phyloP scores from a whole-genome alignment of 345 rosid species.

The Eucalyptus dawsonii region DNA sequence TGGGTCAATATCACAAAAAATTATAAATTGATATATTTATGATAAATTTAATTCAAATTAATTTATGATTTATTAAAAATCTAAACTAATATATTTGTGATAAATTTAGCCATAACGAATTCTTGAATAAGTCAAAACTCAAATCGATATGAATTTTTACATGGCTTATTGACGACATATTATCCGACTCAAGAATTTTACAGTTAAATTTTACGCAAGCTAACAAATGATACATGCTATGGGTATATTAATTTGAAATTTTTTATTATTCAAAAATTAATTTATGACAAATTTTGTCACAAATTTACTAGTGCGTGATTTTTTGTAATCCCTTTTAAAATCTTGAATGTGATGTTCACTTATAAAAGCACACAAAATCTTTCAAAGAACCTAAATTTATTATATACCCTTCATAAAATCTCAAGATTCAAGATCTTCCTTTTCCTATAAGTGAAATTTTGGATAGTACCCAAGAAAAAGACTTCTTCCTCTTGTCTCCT shows the following conservation, averaged over 20 bases:
- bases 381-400: neutral
- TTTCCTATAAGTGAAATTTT: neutral
- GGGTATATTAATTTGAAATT: rapidly evolving
- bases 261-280: too few species aligned
- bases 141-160: too few species aligned
- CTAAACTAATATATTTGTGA: rapidly evolving
- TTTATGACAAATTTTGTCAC: rapidly evolving
- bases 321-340: neutral
- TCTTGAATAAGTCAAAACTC: too few species aligned
- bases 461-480: neutral
- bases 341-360: neutral
- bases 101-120: too few species aligned
- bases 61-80: too few species aligned
- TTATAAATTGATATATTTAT: rapidly evolving
- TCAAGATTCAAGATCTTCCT: neutral
- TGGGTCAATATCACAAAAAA: too few species aligned
- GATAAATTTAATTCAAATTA: too few species aligned
- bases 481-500: neutral
- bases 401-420: neutral
- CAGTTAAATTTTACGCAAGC: rapidly evolving
- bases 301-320: rapidly evolving
- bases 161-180: rapidly evolving
- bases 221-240: neutral
- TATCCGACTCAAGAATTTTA: neutral
- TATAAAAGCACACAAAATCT: neutral